phyloP scores from a whole-genome alignment of 148 eudicot species.

The Rhododendron griersonianum region DNA sequence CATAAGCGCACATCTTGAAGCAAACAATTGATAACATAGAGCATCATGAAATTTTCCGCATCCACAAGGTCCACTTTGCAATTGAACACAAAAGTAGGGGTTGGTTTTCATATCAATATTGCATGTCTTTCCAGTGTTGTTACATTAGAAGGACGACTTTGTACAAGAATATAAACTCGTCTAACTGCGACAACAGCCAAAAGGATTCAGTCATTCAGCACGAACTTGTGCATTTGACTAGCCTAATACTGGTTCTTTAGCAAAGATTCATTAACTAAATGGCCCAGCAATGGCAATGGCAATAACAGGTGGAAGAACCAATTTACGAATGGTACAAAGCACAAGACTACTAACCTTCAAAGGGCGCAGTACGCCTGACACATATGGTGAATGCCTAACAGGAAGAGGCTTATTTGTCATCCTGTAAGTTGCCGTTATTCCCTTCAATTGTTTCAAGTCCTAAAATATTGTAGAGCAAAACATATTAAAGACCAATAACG shows the following conservation, averaged over 20 bases:
- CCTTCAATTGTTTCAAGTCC: slow-evolving; percentile 89
- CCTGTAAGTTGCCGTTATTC: slow-evolving; percentile 85
- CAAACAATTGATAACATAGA: neutral
- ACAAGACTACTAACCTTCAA: slow-evolving; percentile 51
- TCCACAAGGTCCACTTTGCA: neutral
- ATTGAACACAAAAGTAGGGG: neutral
- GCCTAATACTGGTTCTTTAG: neutral
- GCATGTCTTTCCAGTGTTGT: neutral
- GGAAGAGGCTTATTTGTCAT: slow-evolving; percentile 96
- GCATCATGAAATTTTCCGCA: neutral
- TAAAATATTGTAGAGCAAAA: slow-evolving; percentile 19
- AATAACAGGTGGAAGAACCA: neutral
- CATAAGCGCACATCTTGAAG: neutral
- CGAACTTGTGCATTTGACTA: neutral
- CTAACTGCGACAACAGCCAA: neutral
- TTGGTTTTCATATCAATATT: neutral
- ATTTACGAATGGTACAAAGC: neutral
- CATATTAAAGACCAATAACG: slow-evolving; percentile 1
- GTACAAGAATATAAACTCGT: neutral
- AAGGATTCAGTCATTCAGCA: too few relatives aligned
- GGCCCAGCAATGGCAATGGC: neutral
- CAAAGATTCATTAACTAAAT: neutral
- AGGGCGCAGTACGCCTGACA: slow-evolving; percentile 69
- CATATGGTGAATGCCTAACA: slow-evolving; percentile 80
- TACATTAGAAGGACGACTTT: neutral